Base-by-base conservation (phyloP, 768 basidiomycete genomes). In the Royoungia palumana region DNA sequence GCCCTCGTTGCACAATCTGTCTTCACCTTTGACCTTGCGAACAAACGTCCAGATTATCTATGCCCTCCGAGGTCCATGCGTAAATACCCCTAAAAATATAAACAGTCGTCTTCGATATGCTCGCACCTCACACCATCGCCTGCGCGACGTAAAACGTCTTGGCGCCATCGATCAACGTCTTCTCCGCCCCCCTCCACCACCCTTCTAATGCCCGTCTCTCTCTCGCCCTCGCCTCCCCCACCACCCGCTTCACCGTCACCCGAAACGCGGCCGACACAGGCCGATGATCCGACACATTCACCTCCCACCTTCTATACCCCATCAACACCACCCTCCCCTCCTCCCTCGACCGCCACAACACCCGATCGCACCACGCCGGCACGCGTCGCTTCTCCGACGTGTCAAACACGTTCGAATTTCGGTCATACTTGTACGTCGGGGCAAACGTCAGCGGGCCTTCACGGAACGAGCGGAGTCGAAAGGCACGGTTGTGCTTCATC, bases 361-460 rank as follows among this genome's bases (percentile, higher is more conserved):
- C 81, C 6, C 95, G 85, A 65, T 99, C 95, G 64, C 95, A 99
- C 94, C 94, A 99, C 2, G 95, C 94, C 4, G 95, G 95, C 8
- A 83, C 75, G 0, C 95, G 85, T 12, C 79, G 77, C 67, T 98
- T 97, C 65, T 92, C 90, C 1, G 88, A 91, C 3, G 85, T 75
- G 63, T 99, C 95, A 59, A 91, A 99, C 53, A 83, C 78, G 63
- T 79, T 67, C 20, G 90, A 81, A 6, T 79, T 71, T 2, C 81
- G 82, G 64, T 95, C 92, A 70, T 96, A 97, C 69, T 96, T 96
- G 80, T 97, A 97, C 32, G 94, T 96, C 16, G 94, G 94, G 2
- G 77, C 68, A 57, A 99, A 99, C 1, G 74, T 79, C 54, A 97
- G 80, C 0, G 82, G 82, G 2, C 87, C 87, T 63, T 98, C 95